Evolutionary conservation across 768 basidiomycete genomes (phyloP), one percentile per base, ranked within the genome.

Genomic region (Auricularia cornea): DNA sequence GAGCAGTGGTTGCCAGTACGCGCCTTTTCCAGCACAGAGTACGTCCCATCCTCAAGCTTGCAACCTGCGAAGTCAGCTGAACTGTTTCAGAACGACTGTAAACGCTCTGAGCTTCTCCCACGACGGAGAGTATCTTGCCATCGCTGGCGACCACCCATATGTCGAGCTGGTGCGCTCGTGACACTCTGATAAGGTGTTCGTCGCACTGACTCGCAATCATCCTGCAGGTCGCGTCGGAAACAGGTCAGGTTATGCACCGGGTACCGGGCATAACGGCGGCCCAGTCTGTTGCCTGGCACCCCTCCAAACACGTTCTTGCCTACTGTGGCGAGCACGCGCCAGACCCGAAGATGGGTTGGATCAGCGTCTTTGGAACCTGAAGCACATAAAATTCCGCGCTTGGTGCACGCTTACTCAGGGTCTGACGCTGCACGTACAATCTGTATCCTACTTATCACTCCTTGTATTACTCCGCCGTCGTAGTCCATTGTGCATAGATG

Each of bases 21-120:
- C 56, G 90, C 89, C 20, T 89, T 92, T 64, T 83, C 87, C 23
- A 79, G 84, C 28, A 90, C 88, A 85, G 90, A 93, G 90, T 92
- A 70, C 66, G 88, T 83, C 3, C 10, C 28, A n/a, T 18, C 44
- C 16, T 12, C 20, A 18, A 12, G 35, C 35, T 20, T 48, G 6
- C 32, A 12, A 8, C 48, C 26, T 48, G n/a, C 31, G 26, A 40
- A 35, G 20, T 30, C 60, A 12, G n/a, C n/a, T 33, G 29, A 14
- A 20, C 20, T 5, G n/a, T 48, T 20, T 12, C 40, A 65, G 90
- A 62, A 78, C 90, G 70, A 80, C 84, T 26, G 88, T 91, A 68
- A 89, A 83, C 64, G 81, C 82, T 23, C 73, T 92, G 23, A 90
- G 87, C 71, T 93, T 91, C 79, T 92, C 89, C 14, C 80, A 87